phyloP scores from a whole-genome alignment of 176 grass and related monocot species.

The Phyllostachys edulis region DNA sequence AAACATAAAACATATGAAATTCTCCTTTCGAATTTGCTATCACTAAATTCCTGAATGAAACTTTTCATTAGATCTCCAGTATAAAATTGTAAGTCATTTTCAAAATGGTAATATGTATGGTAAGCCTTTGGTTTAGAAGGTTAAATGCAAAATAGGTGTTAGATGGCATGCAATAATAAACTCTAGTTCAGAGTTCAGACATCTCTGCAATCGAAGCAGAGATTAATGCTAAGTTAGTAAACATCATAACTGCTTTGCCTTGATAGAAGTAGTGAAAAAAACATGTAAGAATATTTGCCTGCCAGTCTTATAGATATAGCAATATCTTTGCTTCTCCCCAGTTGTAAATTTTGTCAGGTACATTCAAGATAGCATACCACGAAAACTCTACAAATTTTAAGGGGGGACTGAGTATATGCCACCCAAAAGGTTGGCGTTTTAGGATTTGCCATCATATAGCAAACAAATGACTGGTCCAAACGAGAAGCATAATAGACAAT shows the following conservation, averaged over 20 bases:
- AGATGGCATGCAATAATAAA: neutral
- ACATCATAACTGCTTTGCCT: neutral
- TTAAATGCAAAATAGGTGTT: neutral
- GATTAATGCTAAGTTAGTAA: neutral
- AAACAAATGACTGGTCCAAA: neutral
- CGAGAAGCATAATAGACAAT: neutral
- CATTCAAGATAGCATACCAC: neutral
- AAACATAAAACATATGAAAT: neutral
- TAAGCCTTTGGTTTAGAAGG: neutral
- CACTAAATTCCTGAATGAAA: neutral
- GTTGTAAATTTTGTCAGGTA: neutral
- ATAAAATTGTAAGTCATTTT: neutral
- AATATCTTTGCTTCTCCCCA: neutral
- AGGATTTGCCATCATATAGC: neutral
- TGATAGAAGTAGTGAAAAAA: neutral
- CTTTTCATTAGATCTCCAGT: neutral
- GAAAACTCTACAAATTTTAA: neutral
- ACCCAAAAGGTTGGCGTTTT: no score
- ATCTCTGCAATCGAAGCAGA: neutral
- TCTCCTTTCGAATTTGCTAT: neutral
- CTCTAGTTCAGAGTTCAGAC: neutral
- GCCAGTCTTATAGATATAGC: neutral
- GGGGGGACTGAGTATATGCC: no score
- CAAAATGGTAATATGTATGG: neutral
- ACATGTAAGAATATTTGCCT: neutral